Evolutionary conservation across 164 flowering plant species (phyloP).

Genomic region (Tinospora cordifolia): DNA sequence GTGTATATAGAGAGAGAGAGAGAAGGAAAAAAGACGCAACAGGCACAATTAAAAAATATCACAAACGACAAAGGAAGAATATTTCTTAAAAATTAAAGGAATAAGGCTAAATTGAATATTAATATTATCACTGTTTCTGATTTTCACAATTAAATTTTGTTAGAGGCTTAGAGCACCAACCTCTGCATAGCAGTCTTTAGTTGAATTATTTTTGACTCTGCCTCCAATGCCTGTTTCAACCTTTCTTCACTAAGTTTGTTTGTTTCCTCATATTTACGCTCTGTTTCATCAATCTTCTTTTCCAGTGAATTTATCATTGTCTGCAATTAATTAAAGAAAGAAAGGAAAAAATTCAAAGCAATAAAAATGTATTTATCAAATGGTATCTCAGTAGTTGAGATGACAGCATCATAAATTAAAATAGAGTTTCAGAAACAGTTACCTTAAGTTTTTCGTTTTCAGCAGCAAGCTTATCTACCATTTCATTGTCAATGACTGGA

Average conservation of each 20-base stretch:
- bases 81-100: background rate
- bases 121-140: background rate
- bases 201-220: constrained; percentile 70
- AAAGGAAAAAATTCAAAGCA: constrained; percentile 4
- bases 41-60: background rate
- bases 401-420: background rate
- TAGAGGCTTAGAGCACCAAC: constrained; percentile 24
- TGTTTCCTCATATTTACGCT: constrained; percentile 73
- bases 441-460: constrained; percentile 74
- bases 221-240: constrained; percentile 80
- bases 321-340: constrained; percentile 18
- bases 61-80: background rate
- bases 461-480: constrained; percentile 52
- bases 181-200: constrained; percentile 79
- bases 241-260: constrained; percentile 82
- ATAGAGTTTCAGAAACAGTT: background rate
- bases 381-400: background rate
- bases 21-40: background rate
- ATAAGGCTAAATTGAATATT: background rate
- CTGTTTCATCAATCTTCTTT: constrained; percentile 82
- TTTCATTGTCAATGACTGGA: constrained; percentile 56
- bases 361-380: background rate
- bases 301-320: constrained; percentile 70
- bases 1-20: background rate
- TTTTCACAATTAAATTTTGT: background rate